Evolutionary conservation across 2,329 filamentous ascomycete genomes (phyloP).

Genomic region (Fusarium armeniacum): DNA sequence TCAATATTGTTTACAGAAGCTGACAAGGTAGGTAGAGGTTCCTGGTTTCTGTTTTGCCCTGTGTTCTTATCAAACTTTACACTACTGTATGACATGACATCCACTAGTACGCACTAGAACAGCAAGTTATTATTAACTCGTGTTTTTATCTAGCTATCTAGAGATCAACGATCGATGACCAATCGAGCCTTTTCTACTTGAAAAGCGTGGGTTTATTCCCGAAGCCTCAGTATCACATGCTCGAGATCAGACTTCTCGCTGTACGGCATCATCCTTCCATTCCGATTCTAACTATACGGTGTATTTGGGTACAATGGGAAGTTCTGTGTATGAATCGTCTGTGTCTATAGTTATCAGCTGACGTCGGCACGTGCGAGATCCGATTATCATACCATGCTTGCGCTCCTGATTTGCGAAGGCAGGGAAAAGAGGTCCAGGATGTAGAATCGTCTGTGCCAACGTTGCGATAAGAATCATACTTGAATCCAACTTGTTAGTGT

Average conservation of each 20-base stretch:
- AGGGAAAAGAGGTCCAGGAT: conserved; percentile 7
- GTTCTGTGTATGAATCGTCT: not conserved
- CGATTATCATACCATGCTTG: not conserved
- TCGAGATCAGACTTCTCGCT: no score
- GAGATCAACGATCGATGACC: no score
- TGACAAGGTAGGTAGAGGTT: not conserved
- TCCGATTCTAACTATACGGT: not conserved
- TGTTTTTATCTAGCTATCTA: not conserved
- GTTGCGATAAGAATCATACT: conserved; percentile 19
- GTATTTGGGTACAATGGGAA: not conserved
- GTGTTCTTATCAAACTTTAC: conserved; percentile 4
- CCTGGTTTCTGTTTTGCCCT: not conserved
- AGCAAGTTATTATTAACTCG: not conserved
- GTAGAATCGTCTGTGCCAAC: not conserved
- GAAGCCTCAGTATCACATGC: not conserved
- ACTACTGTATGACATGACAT: not conserved
- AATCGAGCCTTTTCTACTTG: not conserved
- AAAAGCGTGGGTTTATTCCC: not conserved
- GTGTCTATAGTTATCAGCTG: not conserved
- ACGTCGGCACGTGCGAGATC: no score
- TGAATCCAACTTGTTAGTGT: not conserved
- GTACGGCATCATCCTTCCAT: no score
- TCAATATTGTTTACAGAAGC: rapidly evolving
- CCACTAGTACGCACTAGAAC: not conserved
- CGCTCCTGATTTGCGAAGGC: not conserved